A percentile compares a stretch with the other conserved stretches of the same genome.
phyloP scores from a whole-genome alignment of 2,329 filamentous ascomycete genomes.

The Epichloe sibirici region DNA sequence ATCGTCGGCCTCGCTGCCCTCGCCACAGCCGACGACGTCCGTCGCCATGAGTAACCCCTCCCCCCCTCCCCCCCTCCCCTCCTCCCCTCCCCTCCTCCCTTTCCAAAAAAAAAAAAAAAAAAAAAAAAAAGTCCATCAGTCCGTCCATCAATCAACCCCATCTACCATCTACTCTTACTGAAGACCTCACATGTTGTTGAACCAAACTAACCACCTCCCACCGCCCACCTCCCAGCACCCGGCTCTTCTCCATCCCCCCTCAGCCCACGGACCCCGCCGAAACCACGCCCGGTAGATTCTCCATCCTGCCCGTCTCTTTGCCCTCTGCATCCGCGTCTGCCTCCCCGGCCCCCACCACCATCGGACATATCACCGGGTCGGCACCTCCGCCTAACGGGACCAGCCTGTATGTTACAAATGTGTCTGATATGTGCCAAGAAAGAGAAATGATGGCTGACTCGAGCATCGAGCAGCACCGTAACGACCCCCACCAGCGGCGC shows the following conservation, averaged over 20 bases:
- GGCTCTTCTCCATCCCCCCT: slow-evolving; percentile 6
- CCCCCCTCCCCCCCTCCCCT: background rate
- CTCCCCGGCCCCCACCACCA: background rate
- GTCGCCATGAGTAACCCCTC: background rate
- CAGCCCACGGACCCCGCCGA: slow-evolving; percentile 1
- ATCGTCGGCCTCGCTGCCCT: slow-evolving; percentile 6
- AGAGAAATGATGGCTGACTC: background rate
- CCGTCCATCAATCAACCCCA: too few species aligned
- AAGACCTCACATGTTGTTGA: background rate
- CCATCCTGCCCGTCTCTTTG: slow-evolving; percentile 4
- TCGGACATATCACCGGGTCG: slow-evolving; percentile 1
- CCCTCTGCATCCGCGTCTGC: background rate
- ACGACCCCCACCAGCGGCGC: background rate
- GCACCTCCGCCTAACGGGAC: background rate
- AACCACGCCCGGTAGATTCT: background rate
- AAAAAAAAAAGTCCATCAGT: too few species aligned
- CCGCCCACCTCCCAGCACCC: background rate
- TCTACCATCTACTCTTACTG: too few species aligned
- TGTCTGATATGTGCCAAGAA: background rate
- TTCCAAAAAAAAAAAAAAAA: too few species aligned
- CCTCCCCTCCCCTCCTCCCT: background rate
- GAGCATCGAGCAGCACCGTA: background rate
- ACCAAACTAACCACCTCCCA: background rate
- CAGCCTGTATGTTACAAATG: background rate
- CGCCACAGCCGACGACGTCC: slow-evolving; percentile 1